Conservation (phyloP, 768 basidiomycete genomes). For the Boletus reticulatus region DNA sequence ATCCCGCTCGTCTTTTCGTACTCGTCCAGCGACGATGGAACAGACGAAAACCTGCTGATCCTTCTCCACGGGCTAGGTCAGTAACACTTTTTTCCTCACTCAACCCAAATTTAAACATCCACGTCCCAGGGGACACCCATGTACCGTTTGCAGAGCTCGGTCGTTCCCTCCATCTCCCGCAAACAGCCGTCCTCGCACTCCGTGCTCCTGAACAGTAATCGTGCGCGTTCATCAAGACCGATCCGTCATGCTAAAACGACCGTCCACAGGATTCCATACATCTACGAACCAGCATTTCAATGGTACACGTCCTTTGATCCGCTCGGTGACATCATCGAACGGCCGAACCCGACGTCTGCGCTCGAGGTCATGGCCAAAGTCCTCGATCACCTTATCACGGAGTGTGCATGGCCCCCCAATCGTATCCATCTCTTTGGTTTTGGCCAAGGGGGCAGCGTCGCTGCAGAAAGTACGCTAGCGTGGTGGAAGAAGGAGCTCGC, state of each 20-base stretch:
- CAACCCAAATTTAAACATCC: not conserved
- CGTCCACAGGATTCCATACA: slow-evolving; percentile 62
- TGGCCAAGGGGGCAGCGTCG: slow-evolving; percentile 81
- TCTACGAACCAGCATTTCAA: slow-evolving; percentile 77
- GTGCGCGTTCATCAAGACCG: not conserved
- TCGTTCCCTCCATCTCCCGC: slow-evolving; percentile 74
- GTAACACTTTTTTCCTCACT: slow-evolving; percentile 8
- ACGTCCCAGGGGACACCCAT: slow-evolving; percentile 70
- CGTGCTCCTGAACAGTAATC: slow-evolving; percentile 75
- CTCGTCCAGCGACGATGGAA: slow-evolving; percentile 73
- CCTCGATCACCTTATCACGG: slow-evolving; percentile 53
- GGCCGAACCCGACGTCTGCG: slow-evolving; percentile 72
- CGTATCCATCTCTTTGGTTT: slow-evolving; percentile 89
- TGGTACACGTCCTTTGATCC: slow-evolving; percentile 85
- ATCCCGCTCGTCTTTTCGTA: slow-evolving; percentile 65
- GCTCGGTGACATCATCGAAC: slow-evolving; percentile 67
- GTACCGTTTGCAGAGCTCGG: slow-evolving; percentile 75
- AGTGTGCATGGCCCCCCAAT: slow-evolving; percentile 62
- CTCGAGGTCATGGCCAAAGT: slow-evolving; percentile 54
- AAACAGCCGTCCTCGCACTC: slow-evolving; percentile 81
- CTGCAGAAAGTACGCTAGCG: slow-evolving; percentile 59
- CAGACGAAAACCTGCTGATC: slow-evolving; percentile 82
- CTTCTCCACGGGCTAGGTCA: slow-evolving; percentile 84
- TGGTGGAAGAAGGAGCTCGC: slow-evolving; percentile 47
- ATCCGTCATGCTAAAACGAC: slow-evolving; percentile 8